Conservation (phyloP, 1,284 basidiomycete species). For the Amylostereum areolatum region DNA sequence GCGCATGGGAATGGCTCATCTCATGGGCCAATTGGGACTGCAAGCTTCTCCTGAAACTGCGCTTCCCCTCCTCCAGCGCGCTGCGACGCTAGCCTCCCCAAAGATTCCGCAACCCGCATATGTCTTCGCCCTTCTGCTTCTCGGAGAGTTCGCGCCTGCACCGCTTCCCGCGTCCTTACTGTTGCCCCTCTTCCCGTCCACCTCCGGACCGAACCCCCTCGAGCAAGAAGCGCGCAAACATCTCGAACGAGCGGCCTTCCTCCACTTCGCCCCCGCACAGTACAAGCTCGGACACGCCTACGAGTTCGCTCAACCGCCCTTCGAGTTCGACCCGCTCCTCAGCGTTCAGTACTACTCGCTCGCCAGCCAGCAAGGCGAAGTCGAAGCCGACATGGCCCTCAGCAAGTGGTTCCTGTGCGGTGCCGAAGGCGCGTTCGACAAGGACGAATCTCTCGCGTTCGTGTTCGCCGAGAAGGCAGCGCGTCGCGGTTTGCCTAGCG, state of each 20-base stretch:
- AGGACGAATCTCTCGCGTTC: slow-evolving; percentile 83
- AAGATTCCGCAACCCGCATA: slow-evolving; percentile 85
- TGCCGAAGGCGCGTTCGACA: slow-evolving; percentile 75
- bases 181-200: slow-evolving; percentile 34
- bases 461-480: slow-evolving; percentile 94
- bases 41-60: slow-evolving; percentile 50
- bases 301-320: slow-evolving; percentile 85
- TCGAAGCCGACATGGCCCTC: slow-evolving; percentile 93
- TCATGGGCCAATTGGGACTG: slow-evolving; percentile 81
- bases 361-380: slow-evolving; percentile 81
- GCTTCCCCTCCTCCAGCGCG: slow-evolving; percentile 68
- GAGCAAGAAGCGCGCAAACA: slow-evolving; percentile 45
- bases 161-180: slow-evolving; percentile 51
- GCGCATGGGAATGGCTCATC: slow-evolving; percentile 87
- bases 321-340: slow-evolving; percentile 84
- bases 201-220: slow-evolving; percentile 23
- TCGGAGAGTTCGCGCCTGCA: slow-evolving; percentile 69
- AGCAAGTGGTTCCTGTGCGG: slow-evolving; percentile 96
- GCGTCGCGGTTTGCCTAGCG: slow-evolving; percentile 69
- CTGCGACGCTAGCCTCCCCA: slow-evolving; percentile 72
- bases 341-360: slow-evolving; percentile 90
- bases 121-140: slow-evolving; percentile 77
- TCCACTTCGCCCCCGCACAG: slow-evolving; percentile 85
- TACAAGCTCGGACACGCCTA: slow-evolving; percentile 92
- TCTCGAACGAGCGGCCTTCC: slow-evolving; percentile 80